A percentile compares a stretch with the other conserved stretches of the same genome.
phyloP scores from a whole-genome alignment of 1,284 basidiomycete species.

The Sparassis latifolia region DNA sequence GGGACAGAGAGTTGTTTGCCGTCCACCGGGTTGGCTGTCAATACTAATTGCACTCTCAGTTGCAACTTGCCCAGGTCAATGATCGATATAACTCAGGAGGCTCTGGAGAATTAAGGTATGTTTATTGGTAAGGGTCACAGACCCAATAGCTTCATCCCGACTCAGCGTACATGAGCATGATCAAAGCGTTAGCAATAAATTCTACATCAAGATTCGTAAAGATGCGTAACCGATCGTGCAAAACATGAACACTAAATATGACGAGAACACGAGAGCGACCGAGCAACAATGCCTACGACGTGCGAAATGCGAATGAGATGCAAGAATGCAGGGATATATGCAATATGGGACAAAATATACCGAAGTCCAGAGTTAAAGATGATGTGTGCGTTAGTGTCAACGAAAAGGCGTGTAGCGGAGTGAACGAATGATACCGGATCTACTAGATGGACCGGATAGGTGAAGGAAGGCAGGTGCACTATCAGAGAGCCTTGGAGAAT shows the following conservation, averaged over 20 bases:
- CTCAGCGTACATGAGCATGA: constrained; percentile 15
- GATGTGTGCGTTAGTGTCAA: background rate
- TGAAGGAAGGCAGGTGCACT: background rate
- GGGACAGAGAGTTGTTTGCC: too few species aligned
- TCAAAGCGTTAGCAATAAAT: constrained; percentile 11
- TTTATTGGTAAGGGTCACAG: background rate
- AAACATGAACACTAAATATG: constrained; percentile 17
- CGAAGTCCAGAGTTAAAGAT: background rate
- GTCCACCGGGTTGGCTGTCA: too few species aligned
- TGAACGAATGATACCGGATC: constrained; percentile 4
- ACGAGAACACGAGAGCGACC: constrained; percentile 17
- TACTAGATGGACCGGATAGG: constrained; percentile 2
- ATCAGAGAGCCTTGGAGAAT: constrained; percentile 1
- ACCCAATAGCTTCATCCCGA: background rate
- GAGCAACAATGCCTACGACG: constrained; percentile 4
- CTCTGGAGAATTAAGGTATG: background rate
- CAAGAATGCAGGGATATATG: constrained; percentile 3
- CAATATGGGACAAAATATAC: constrained; percentile 1
- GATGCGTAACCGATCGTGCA: constrained; percentile 18
- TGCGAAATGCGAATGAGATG: background rate
- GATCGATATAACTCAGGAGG: too few species aligned
- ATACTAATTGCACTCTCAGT: too few species aligned
- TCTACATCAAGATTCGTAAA: background rate
- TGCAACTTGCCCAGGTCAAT: too few species aligned
- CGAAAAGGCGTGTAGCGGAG: constrained; percentile 4